phyloP scores from a whole-genome alignment of 768 basidiomycete genomes.

The Gelatoporia subvermispora region DNA sequence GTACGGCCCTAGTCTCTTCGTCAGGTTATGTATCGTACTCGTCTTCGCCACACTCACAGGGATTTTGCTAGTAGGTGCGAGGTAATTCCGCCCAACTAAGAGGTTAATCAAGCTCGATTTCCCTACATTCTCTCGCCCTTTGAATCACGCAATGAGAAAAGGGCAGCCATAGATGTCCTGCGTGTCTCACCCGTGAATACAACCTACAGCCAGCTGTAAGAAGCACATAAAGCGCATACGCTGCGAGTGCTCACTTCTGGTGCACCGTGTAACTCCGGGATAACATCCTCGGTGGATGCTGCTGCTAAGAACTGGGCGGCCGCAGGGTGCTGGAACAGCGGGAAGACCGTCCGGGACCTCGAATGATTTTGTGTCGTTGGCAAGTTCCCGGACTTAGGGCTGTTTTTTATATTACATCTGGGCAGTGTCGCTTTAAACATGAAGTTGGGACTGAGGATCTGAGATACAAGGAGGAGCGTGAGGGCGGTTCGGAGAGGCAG shows the following conservation, averaged over 20 bases:
- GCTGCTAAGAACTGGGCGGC: conserved; percentile 22
- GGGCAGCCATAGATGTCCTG: not conserved
- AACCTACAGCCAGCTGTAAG: conserved; percentile 8
- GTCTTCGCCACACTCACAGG: conserved; percentile 41
- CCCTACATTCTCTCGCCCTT: conserved; percentile 75
- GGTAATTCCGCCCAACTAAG: conserved; percentile 49
- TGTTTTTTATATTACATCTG: too few species aligned
- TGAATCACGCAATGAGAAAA: not conserved
- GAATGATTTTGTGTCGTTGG: too few species aligned
- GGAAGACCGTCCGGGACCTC: too few species aligned
- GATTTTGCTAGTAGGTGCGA: conserved; percentile 64
- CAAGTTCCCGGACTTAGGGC: too few species aligned
- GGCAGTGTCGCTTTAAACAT: too few species aligned
- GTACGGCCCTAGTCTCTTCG: conserved; percentile 58
- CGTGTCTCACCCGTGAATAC: conserved; percentile 21
- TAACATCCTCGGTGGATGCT: conserved; percentile 8
- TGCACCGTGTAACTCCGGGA: conserved; percentile 17
- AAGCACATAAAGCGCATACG: not conserved
- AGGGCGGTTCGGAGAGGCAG: too few species aligned
- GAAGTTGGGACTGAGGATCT: too few species aligned
- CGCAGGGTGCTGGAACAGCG: conserved; percentile 11
- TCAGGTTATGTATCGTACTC: not conserved
- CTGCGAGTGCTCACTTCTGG: conserved; percentile 20
- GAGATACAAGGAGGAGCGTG: too few species aligned
- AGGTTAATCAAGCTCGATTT: conserved; percentile 74